Conservation (phyloP, 2,329 filamentous ascomycete genomes). For the Nigrograna mackinnonii region DNA sequence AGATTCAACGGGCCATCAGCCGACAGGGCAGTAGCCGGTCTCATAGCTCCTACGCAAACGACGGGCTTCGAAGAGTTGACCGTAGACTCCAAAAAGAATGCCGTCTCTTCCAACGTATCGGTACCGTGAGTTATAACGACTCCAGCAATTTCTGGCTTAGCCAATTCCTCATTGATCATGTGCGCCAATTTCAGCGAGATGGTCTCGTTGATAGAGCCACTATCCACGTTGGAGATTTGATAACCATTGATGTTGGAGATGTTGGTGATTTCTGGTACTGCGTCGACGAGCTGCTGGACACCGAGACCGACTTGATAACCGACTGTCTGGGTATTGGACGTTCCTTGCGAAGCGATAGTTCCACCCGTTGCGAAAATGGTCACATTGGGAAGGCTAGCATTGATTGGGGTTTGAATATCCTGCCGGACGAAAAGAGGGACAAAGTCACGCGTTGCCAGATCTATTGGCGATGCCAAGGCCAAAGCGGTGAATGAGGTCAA, state of each 20-base stretch:
- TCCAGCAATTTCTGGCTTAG: slow-evolving; percentile 46
- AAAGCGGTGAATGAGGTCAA: slow-evolving; percentile 22
- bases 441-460: slow-evolving; percentile 10
- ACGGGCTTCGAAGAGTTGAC: slow-evolving; percentile 62
- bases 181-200: slow-evolving; percentile 54
- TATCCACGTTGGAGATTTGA: slow-evolving; percentile 41
- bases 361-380: slow-evolving; percentile 63
- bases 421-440: slow-evolving; percentile 30
- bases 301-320: slow-evolving; percentile 59
- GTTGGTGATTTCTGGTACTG: slow-evolving; percentile 59
- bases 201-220: slow-evolving; percentile 48
- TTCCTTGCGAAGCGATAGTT: slow-evolving; percentile 60
- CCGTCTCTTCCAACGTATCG: slow-evolving; percentile 66
- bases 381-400: slow-evolving; percentile 57
- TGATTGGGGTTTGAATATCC: slow-evolving; percentile 38
- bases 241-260: slow-evolving; percentile 59
- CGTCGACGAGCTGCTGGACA: slow-evolving; percentile 56
- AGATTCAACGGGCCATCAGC: slow-evolving; percentile 68
- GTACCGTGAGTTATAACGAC: slow-evolving; percentile 68
- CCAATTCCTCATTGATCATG: slow-evolving; percentile 54
- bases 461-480: slow-evolving; percentile 9
- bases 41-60: slow-evolving; percentile 65
- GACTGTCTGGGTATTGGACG: slow-evolving; percentile 55
- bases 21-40: slow-evolving; percentile 64
- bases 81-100: slow-evolving; percentile 65